Evolutionary conservation across 768 basidiomycete genomes (phyloP), one percentile per base, ranked within the genome.

Genomic region (Mycena maculata): DNA sequence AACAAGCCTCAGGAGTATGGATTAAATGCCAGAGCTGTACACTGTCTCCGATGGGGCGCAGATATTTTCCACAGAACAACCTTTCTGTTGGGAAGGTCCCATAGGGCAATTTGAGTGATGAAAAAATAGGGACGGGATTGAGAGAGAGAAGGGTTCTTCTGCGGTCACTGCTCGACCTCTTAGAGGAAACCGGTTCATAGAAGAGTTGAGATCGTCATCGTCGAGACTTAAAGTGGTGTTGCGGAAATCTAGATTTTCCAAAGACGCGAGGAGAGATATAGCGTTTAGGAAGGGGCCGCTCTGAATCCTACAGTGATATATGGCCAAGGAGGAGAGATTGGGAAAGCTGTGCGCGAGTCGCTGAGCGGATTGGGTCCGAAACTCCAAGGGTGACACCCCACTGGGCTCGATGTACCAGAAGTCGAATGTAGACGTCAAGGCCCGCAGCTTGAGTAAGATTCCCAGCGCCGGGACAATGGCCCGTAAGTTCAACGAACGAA

Each of bases 81-180:
- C 20, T 3, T n/a, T 41, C 38, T 23, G 3, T 6, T 20, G 55
- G 55, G 27, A 38, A 30, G 1, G 36, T 53, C 41, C 30, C 18
- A 68, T 16, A n/a, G n/a, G n/a, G n/a, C n/a, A n/a, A n/a, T 13
- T 56, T 44, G 41, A 68, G 60, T 20, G 66, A 33, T 2, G 60
- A 47, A 10, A 68, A 31, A 22, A 45, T 8, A 9, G 66, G 66
- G 9, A 58, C 25, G 6, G 41, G 23, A 16, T 52, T 18, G 27
- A 63, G 42, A 6, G 41, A 20, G 4, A 68, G 20, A 67, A 57
- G 16, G 62, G 42, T 7, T 31, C 4, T 0, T 57, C 36, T n/a
- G n/a, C n/a, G n/a, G n/a, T n/a, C n/a, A n/a, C n/a, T n/a, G n/a
- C n/a, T n/a, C n/a, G n/a, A n/a, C n/a, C n/a, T n/a, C n/a, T n/a